Conservation (phyloP, 495 filamentous ascomycete species). For the Daldinia grandis region DNA sequence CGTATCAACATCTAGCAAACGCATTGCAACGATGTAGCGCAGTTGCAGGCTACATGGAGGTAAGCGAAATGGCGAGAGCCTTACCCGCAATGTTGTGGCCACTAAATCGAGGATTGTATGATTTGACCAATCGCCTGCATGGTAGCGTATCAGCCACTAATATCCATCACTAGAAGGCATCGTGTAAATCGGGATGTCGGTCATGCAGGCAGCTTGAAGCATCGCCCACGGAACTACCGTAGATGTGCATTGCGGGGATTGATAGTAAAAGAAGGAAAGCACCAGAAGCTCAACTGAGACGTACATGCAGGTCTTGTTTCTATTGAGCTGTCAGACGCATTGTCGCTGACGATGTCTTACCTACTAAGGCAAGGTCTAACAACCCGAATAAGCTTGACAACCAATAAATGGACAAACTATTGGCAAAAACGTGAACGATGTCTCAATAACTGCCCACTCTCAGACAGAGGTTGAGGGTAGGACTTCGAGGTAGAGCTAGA, state of each 20-base stretch:
- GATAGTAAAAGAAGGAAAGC: neutral
- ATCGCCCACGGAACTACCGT: neutral
- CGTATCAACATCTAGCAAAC: conserved; percentile 36
- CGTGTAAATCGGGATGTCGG: neutral
- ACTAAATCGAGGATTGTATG: neutral
- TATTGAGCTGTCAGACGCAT: neutral
- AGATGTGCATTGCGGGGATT: neutral
- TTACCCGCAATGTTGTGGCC: neutral
- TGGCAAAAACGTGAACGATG: neutral
- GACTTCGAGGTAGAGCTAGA: neutral
- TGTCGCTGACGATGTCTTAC: neutral
- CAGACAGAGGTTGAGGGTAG: neutral
- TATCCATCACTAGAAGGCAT: neutral
- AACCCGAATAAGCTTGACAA: neutral
- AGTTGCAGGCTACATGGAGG: neutral
- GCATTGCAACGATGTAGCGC: conserved; percentile 19
- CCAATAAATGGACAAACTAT: neutral
- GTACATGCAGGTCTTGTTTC: neutral
- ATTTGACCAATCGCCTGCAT: neutral
- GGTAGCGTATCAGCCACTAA: neutral
- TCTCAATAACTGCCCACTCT: conserved; percentile 5
- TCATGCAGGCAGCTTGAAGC: neutral
- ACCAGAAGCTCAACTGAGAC: neutral
- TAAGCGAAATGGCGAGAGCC: conserved; percentile 1
- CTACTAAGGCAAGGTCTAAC: neutral